Conservation (phyloP, 192 early-diverging fungal genomes). For the Powellomyces hirtus region DNA sequence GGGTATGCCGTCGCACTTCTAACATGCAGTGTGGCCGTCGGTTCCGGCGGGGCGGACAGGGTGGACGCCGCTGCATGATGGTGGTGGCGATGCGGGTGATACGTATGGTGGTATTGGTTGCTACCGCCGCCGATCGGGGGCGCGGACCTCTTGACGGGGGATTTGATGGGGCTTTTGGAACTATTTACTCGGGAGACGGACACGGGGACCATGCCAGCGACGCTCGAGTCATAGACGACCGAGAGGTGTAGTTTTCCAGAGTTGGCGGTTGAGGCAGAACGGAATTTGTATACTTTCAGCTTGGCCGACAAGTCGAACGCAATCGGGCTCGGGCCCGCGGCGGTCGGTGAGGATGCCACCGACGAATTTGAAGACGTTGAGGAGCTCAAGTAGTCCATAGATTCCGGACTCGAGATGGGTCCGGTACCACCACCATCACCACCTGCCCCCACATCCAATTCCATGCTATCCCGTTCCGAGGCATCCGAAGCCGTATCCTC, state of each 20-base stretch:
- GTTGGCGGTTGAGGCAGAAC: conserved; percentile 21
- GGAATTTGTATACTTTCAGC: conserved; percentile 46
- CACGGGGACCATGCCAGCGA: conserved; percentile 12
- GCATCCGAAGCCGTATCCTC: not conserved
- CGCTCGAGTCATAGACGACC: conserved; percentile 47
- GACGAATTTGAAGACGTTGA: not conserved
- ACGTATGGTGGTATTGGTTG: too few species aligned
- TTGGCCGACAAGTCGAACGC: conserved; percentile 37
- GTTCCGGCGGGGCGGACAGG: too few species aligned
- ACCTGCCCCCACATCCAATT: not conserved
- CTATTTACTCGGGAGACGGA: not conserved
- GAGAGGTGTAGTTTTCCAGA: conserved; percentile 39
- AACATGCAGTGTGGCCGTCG: too few species aligned
- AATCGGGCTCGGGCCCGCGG: not conserved
- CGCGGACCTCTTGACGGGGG: not conserved
- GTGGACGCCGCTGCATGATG: too few species aligned
- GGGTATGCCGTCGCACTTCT: too few species aligned
- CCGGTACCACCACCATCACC: not conserved
- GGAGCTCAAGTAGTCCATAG: not conserved
- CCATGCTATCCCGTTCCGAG: not conserved
- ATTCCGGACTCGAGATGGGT: not conserved
- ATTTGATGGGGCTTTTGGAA: conserved; percentile 1
- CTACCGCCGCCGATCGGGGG: too few species aligned
- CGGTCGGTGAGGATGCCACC: not conserved
- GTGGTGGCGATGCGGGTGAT: too few species aligned